Base-by-base conservation (phyloP, 148 eudicot species). In the Vaccinium darrowii region DNA sequence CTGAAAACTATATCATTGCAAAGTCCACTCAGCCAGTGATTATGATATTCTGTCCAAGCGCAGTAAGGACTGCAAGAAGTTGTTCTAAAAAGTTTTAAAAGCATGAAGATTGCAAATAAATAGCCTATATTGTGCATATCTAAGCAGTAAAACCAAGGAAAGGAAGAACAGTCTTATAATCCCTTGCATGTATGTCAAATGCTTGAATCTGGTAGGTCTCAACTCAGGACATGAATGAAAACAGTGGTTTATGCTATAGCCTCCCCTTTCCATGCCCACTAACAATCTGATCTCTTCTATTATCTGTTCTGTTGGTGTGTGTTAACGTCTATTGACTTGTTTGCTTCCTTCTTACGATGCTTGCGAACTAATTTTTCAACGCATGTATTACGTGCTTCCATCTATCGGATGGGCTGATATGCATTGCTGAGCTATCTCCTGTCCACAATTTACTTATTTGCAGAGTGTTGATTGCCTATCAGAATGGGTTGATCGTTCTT, bases 401-500 rank as follows among this genome's bases (percentile, higher is more conserved):
- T 43, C 47, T 43, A 43, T 43, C 47, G 47, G 47, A 43, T 43
- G 47, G 47, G 47, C 47, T 43, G 47, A 43, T 5, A 43, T 43
- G 5, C 47, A 5, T 43, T 43, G 7, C 47, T 43, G 47, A 43
- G 6, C 47, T 43, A 43, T 43, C 47, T 43, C 47, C 47, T 53
- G 56, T 1, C 74, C 85, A 63, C 10, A 27, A n/a, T 52, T 87
- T 36, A 25, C 13, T 89, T 86, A 39, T 81, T 80, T 87, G 85
- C 92, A 97, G 99, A 89, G 87, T 95, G 58, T 89, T 97, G 86
- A 85, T 97, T 86, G 97, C 95, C 27, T 97, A 91, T 91, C 95
- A 89, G 63, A 94, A 88, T 89, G 99, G 99, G 69, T 86, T 89
- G 86, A 93, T 97, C 80, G 83, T 94, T 86, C 91, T 97, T 51